Base-by-base conservation (phyloP, 768 basidiomycete genomes). In the Pulveroboletus sp. region DNA sequence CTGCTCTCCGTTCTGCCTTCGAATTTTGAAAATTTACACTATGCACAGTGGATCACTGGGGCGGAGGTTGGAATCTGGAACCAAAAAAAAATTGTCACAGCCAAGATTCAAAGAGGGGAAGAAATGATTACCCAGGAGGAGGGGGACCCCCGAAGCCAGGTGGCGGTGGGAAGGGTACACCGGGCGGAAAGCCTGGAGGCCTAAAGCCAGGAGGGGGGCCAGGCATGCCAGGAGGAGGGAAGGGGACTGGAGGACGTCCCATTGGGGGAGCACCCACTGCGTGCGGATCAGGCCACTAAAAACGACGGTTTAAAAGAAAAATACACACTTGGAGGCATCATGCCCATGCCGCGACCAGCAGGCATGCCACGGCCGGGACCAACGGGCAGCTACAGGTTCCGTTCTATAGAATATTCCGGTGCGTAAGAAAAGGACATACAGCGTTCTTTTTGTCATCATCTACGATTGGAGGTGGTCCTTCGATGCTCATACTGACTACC, bases 301-400 rank as follows among this genome's bases (percentile, higher is more conserved):
- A 58, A 53, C 56, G 59, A 51, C 33, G 55, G 32, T 43, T 48
- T 45, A 36, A 49, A 46, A 43, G 13, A 50, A 51, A 37, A 34
- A 12, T 43, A 76, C 86, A 48, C 66, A 89, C 88, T 80, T 2
- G 88, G 85, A 47, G 88, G 89, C 81, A 90, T 83, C 88, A 91
- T 93, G 47, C 92, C 91, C 83, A 97, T 95, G 49, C 95, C 95
- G 59, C 95, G 85, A 57, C 95, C 94, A 35, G 94, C 95, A 66
- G 94, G 92, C 77, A 93, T 86, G 58, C 94, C 95, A 53, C 91
- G 84, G 54, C 95, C 95, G 64, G 95, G 92, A 44, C 95, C 95
- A 53, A 79, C 77, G 57, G 89, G 83, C 54, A 93, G 78, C 90
- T 94, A 59, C 31, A 58, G 34, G 31, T 48, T 53, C 39, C 38